Evolutionary conservation across 164 flowering plant genomes (phyloP), one percentile per base, ranked within the genome.

Genomic region (Paratinospora sagittata): DNA sequence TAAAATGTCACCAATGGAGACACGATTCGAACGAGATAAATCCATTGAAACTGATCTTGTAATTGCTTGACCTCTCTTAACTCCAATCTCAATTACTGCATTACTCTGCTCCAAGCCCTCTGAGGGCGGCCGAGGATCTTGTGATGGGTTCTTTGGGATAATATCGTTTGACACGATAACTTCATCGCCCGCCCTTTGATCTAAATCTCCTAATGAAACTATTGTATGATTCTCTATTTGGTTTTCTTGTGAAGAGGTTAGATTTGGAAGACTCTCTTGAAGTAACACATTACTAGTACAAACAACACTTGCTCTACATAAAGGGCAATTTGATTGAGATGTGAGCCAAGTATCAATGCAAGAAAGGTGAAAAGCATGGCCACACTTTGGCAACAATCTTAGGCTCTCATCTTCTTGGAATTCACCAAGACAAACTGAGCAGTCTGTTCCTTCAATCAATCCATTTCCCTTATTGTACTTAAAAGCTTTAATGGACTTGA

Each of bases 301-400:
- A 23, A 78, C 66, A 8, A 89, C 82, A 47, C 69, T 76, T 0
- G 97, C 87, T 0, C 98, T 85, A 65, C 98, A 93, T 3, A 93
- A 66, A 2, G 98, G 98, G 67, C 98, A 93, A 77, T 81, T 90
- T 13, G 87, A 81, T 77, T 94, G 94, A 33, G 91, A 86, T 66
- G 79, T 78, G 9, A 94, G 81, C 97, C 98, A 94, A 12, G 86
- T 88, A 76, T 93, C 98, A 43, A 93, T 90, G 79, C 97, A 93
- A 0, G 73, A 63, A 34, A 90, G 74, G 77, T 93, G 97, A 74
- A 93, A 93, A 49, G 95, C 96, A 72, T 94, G 98, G 61, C 90
- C 84, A 68, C 98, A 94, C 73, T 90, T 90, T 0, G 96, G 97
- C 75, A 93, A 76, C 2, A 91, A 82, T 77, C 95, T 77, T 12